A percentile compares a stretch with the other conserved stretches of the same genome.
Evolutionary conservation across 176 grass and related monocot species (phyloP).

Genomic region (Puya raimondii): DNA sequence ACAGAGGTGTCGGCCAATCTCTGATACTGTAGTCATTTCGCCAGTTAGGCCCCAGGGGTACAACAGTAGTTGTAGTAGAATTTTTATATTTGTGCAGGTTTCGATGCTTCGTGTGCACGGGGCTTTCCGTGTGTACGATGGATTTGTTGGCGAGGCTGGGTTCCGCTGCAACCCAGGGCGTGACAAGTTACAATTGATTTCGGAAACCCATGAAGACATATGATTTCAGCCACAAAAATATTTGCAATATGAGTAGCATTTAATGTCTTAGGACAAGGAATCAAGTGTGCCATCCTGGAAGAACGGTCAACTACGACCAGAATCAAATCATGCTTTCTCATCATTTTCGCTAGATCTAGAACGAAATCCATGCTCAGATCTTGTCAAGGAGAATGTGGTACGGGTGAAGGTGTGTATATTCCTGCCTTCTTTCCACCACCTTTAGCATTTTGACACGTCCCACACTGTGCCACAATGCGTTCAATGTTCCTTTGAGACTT

Average conservation of each 20-base stretch:
- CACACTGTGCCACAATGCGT: neutral
- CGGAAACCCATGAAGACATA: neutral
- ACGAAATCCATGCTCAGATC: conserved; percentile 4
- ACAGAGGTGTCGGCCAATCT: no score
- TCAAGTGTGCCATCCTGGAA: neutral
- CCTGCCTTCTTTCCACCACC: neutral
- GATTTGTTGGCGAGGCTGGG: no score
- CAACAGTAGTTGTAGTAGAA: no score
- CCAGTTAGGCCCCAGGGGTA: no score
- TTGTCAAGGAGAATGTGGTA: neutral
- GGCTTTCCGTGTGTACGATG: no score
- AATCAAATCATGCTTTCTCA: neutral
- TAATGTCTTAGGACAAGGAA: neutral
- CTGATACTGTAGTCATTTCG: no score
- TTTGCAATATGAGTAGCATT: neutral
- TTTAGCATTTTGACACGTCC: neutral
- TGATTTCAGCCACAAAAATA: neutral
- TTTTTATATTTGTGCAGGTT: no score
- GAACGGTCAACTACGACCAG: neutral
- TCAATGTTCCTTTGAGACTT: neutral
- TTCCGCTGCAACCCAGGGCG: no score
- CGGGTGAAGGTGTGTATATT: neutral
- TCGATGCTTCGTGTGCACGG: no score
- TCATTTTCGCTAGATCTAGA: neutral
- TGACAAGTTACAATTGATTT: neutral